Conservation (phyloP, 148 eudicot species). For the Amaranthus palmeri region DNA sequence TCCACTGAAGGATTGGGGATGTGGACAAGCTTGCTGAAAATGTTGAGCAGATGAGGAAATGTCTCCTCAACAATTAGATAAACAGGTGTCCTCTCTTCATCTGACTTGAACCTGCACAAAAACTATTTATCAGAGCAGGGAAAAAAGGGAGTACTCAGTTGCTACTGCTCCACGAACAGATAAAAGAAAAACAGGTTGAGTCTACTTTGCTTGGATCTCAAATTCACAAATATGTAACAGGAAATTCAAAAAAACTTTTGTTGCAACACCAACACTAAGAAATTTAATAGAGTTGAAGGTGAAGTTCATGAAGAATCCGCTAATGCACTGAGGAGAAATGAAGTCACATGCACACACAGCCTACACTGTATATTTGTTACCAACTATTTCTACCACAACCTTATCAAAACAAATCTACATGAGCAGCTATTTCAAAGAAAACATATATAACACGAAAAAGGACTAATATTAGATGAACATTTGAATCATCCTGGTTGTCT, state of each 20-base stretch:
- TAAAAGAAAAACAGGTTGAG: not conserved
- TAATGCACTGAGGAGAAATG: not conserved
- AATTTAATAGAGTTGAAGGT: not conserved
- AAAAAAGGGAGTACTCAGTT: not conserved
- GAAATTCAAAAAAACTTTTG: not conserved
- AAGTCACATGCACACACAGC: not conserved
- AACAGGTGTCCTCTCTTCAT: conserved; percentile 88
- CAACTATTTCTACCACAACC: not conserved
- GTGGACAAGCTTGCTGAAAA: conserved; percentile 79
- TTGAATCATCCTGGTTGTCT: not conserved
- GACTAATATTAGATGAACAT: no score
- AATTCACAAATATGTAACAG: not conserved
- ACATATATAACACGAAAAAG: no score
- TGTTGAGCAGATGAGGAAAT: conserved; percentile 72
- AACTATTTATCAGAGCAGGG: not conserved
- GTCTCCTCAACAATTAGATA: conserved; percentile 84
- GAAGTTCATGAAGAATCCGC: not conserved
- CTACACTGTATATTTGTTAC: not conserved
- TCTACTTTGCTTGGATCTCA: not conserved
- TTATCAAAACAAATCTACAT: not conserved
- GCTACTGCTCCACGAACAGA: not conserved
- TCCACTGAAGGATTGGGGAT: conserved; percentile 71
- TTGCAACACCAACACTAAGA: not conserved
- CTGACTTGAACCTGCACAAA: conserved; percentile 83
- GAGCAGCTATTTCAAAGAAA: no score